Evolutionary conservation across 495 filamentous ascomycete genomes (phyloP), one percentile per base, ranked within the genome.

Genomic region (Parathielavia hyrcaniae): DNA sequence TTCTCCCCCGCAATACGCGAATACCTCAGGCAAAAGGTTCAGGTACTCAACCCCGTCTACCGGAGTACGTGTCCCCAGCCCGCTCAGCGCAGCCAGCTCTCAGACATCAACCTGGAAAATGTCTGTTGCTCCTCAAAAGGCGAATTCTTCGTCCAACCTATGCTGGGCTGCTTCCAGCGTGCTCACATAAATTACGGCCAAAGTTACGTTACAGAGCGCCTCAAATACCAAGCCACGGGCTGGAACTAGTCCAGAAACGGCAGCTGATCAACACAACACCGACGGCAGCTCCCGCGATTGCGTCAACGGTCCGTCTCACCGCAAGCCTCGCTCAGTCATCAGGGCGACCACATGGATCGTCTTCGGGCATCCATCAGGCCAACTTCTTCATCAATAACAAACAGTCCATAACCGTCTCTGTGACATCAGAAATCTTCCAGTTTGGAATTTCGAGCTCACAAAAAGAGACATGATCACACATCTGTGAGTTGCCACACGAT

Each of bases 251-350:
- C 44, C 55, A 16, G 26, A 44, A 49, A 36, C 19, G 55, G 55
- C 46, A 57, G 36, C 38, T 50, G 34, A 34, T 26, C 13, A 34
- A 43, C 12, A 13, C 12, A 13, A 49, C 45, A 49, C 45, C 16
- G n/a, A 41, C 47, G 55, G 55, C 55, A 52, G 55, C 47, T 50
- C 55, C 38, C 38, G 55, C 40, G 16, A 19, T 51, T 52, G 48
- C 55, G 55, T 58, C 48, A 58, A 32, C 48, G 32, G 11, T 22
- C 8, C 16, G 26, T 36, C 16, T 6, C 4, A 19, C 9, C 22
- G 4, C 35, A 9, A 51, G 16, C 17, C 35, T 34, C n/a, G n/a
- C n/a, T n/a, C 44, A 22, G 7, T 2, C 43, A 1, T 19, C 17
- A 20, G n/a, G 17, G 17, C 17, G 10, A 43, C n/a, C 41, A 22